Percentiles rank a stretch among this genome's conserved stretches.
These are phyloP conservation scores for Akanthomyces dipterigenus DNA, from an alignment of 2,329 filamentous ascomycete species.

Conservation along the genomic window DNA sequence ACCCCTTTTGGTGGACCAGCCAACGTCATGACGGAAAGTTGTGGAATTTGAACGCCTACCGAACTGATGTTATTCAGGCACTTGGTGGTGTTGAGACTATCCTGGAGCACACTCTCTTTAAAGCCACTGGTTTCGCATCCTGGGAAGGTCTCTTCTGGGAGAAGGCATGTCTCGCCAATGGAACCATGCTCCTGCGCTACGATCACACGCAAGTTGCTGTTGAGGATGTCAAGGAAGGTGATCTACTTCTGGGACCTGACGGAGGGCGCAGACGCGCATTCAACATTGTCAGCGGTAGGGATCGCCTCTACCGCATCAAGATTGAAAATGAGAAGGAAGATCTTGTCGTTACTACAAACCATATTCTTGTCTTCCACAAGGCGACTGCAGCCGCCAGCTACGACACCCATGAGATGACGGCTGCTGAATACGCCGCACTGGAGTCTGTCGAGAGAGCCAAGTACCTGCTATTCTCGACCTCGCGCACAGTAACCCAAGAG, in stretches of 20 bases:
- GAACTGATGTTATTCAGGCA: constrained; percentile 95
- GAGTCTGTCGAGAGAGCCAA: constrained; percentile 27
- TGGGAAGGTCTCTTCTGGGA: constrained; percentile 98
- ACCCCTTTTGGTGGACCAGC: constrained; percentile 99
- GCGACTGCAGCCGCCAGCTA: constrained; percentile 24
- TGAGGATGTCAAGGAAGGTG: constrained; percentile 42
- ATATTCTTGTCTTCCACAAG: constrained; percentile 39
- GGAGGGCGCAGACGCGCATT: constrained; percentile 39
- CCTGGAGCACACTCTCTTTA: constrained; percentile 92
- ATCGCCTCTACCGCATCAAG: constrained; percentile 42
- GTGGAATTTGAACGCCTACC: constrained; percentile 93
- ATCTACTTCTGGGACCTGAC: constrained; percentile 42
- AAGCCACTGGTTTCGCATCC: constrained; percentile 90
- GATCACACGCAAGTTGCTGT: constrained; percentile 38
- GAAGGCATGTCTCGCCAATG: constrained; percentile 43
- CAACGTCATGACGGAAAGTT: constrained; percentile 95
- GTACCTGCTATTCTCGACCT: constrained; percentile 29
- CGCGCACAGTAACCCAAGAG: constrained; percentile 13
- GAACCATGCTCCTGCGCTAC: constrained; percentile 37
- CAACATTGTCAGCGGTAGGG: constrained; percentile 41
- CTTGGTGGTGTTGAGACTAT: constrained; percentile 97
- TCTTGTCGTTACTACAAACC: constrained; percentile 42
- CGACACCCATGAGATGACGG: constrained; percentile 40
- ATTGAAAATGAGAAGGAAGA: constrained; percentile 35
- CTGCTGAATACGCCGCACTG: constrained; percentile 36